Base-by-base conservation (phyloP, 768 basidiomycete species). In the Dendrothele bispora region DNA sequence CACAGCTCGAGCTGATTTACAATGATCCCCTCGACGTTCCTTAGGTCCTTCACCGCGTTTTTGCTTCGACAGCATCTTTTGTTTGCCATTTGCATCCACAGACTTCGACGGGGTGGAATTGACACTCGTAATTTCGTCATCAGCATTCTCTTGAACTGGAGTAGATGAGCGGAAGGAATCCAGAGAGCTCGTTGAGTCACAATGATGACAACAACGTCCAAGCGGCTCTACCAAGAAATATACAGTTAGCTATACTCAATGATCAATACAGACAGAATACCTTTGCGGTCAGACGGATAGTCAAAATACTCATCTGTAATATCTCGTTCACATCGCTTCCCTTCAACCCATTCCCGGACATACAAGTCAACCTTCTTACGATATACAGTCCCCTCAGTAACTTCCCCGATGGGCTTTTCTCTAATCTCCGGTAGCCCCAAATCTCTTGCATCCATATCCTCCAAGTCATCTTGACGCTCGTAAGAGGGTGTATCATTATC, bases 291-390 rank as follows among this genome's bases (percentile, higher is more conserved):
- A 10, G 38, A 10, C 14, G 38, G 38, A 20, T 39, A 59, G 28
- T 57, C 36, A 36, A 60, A 68, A 42, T 64, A 64, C 43, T 49
- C 39, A 44, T 66, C 59, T 4, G 51, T 26, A 3, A 61, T 47
- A 12, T 57, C 53, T 0, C 60, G 50, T 3, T 59, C 54, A 41
- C 65, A 68, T 1, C 41, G 49, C 4, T 39, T 36, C 0, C 55
- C 45, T 37, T 60, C 56, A 20, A 65, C 57, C 61, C 60, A 66
- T 8, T 36, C 49, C 3, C 60, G 49, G 47, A 67, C 22, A 8
- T 41, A 49, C 3, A 42, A 43, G 15, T 67, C 61, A n/a, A n/a
- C n/a, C n/a, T n/a, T n/a, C n/a, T n/a, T n/a, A n/a, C n/a, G n/a
- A n/a, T n/a, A n/a, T n/a, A n/a, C n/a, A n/a, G n/a, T n/a, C n/a